Base-by-base conservation (phyloP, 495 filamentous ascomycete genomes). In the Neurospora discreta region DNA sequence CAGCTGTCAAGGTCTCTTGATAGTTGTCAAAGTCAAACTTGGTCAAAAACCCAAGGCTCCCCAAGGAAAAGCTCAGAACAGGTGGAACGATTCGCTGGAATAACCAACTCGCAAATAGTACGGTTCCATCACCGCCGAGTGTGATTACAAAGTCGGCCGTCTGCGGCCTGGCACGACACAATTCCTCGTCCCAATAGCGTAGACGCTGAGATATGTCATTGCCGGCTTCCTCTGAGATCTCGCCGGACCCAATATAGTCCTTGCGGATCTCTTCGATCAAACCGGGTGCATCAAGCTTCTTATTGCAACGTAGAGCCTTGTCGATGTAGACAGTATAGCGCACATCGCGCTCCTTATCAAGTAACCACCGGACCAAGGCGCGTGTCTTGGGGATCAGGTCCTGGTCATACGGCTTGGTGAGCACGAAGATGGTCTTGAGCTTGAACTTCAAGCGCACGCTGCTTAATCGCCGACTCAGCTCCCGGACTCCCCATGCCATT, bases 21-120 rank as follows among this genome's bases (percentile, higher is more conserved):
- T 92, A 92, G 4, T 89, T 81, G 30, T 89, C 88, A 81, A 92
- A 99, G 78, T 97, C 93, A 80, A 98, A 98, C 78, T 97, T 97
- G 20, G 96, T 98, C 74, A 99, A 83, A 77, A 99, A 98, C 0
- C 95, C 95, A 36, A 99, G 82, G 23, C 94, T 97, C 4, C 95
- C 95, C 39, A 98, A 81, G 30, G 93, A 87, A 81, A 99, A 98
- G 68, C 93, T 93, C 26, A 99, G 82, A 7, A 98, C 92, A 0
- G 96, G 95, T 6, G 95, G 95, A 0, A 98, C 95, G 70, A 98
- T 90, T n/a, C 93, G 85, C 84, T 99, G 95, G 79, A 99, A 99
- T 39, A 99, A 84, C 95, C 96, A 99, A 76, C 90, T 93, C 0
- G 95, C 92, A 77, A 97, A 98, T 39, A 99, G 84, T 39, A 99